Percentiles rank a stretch among this genome's conserved stretches.
Evolutionary conservation across 192 early-diverging fungal genomes (phyloP).

Genomic region (Funneliformis geosporum): DNA sequence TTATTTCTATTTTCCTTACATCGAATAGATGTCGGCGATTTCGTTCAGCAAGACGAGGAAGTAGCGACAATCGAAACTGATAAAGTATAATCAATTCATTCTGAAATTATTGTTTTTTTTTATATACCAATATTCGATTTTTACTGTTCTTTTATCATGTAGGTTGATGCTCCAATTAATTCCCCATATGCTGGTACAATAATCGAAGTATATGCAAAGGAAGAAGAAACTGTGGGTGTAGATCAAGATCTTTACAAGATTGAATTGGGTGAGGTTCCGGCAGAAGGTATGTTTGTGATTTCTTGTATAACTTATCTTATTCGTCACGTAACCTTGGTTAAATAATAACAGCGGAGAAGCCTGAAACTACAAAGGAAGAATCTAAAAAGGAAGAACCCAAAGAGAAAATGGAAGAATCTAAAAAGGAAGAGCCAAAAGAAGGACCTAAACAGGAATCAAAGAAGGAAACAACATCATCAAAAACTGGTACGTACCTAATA

Average conservation of each 20-base stretch:
- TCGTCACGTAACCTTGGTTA: not conserved
- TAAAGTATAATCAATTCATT: constrained; percentile 64
- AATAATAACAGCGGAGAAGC: constrained; percentile 32
- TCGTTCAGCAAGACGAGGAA: constrained; percentile 91
- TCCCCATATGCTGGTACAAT: constrained; percentile 91
- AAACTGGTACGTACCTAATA: not conserved
- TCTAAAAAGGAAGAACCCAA: constrained; percentile 40
- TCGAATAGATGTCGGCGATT: constrained; percentile 89
- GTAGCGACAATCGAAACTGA: constrained; percentile 98
- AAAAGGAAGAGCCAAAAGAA: constrained; percentile 46
- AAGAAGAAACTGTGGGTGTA: constrained; percentile 88
- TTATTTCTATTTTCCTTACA: not conserved
- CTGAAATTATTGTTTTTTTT: not conserved
- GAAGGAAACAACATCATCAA: not conserved
- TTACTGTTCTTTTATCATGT: not conserved
- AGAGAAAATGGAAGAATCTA: constrained; percentile 38
- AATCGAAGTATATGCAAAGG: constrained; percentile 76
- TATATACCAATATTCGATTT: not conserved
- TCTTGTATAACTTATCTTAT: not conserved
- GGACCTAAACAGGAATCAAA: constrained; percentile 36
- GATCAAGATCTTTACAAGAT: constrained; percentile 93
- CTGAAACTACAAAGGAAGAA: constrained; percentile 45
- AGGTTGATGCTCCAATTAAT: constrained; percentile 98
- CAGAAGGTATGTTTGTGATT: constrained; percentile 47
- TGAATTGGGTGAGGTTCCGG: constrained; percentile 72